Percentiles rank a stretch among this genome's conserved stretches.
Conservation (phyloP, 306 rosid species). For the Prinsepia uniflora region DNA sequence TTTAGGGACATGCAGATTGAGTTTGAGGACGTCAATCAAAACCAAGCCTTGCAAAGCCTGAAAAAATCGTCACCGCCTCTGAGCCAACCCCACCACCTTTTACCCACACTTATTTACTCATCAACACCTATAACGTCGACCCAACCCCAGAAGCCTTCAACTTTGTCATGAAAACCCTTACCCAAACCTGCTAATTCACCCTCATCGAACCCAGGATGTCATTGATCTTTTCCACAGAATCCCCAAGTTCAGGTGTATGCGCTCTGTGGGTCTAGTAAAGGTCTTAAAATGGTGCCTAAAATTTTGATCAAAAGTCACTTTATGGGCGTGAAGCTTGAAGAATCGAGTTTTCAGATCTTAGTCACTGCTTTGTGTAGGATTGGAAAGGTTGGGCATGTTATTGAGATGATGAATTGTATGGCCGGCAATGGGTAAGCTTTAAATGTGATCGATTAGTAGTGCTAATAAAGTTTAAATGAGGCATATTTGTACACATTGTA, state of each 20-base stretch:
- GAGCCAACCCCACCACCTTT: conserved; percentile 47
- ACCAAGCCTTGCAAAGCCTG: conserved; percentile 54
- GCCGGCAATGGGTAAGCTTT: conserved; percentile 56
- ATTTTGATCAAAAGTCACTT: conserved; percentile 51
- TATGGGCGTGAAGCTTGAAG: conserved; percentile 64
- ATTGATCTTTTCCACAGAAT: conserved; percentile 53
- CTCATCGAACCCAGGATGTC: conserved; percentile 47
- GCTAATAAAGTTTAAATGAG: too few relatives aligned
- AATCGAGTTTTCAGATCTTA: conserved; percentile 57
- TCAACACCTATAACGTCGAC: conserved; percentile 44
- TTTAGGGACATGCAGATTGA: too few relatives aligned
- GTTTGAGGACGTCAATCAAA: too few relatives aligned
- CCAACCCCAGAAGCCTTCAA: conserved; percentile 71
- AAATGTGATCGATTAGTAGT: too few relatives aligned
- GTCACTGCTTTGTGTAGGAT: conserved; percentile 52
- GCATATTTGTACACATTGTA: too few relatives aligned
- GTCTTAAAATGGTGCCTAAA: conserved; percentile 55
- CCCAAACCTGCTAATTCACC: conserved; percentile 35
- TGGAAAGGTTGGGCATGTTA: conserved; percentile 50
- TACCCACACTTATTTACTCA: conserved; percentile 51
- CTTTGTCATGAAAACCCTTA: conserved; percentile 54
- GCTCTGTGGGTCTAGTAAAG: conserved; percentile 50
- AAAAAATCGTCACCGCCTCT: conserved; percentile 31
- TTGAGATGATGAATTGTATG: conserved; percentile 55
- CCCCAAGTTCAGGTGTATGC: conserved; percentile 61